Conservation (phyloP, 345 rosid genomes). For the Brassica rapa region DNA sequence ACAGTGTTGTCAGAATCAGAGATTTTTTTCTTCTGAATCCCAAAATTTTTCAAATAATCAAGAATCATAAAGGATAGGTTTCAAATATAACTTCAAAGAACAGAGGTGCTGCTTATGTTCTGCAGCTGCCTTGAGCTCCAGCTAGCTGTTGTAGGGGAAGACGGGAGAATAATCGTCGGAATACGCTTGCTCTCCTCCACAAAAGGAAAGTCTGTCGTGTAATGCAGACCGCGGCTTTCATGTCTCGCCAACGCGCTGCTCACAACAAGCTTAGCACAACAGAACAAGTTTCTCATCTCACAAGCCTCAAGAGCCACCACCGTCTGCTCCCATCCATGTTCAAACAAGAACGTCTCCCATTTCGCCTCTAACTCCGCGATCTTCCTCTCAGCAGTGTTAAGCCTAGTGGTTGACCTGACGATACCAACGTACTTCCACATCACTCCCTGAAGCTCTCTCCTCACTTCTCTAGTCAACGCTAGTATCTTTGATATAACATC, state of each 20-base stretch:
- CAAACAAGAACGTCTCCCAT: slow-evolving; percentile 81
- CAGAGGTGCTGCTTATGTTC: slow-evolving; percentile 35
- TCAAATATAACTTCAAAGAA: slow-evolving; percentile 22
- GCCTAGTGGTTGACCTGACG: slow-evolving; percentile 76
- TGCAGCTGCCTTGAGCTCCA: slow-evolving; percentile 92
- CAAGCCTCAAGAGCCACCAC: slow-evolving; percentile 87
- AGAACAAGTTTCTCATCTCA: slow-evolving; percentile 93
- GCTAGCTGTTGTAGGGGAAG: slow-evolving; percentile 53
- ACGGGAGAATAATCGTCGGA: slow-evolving; percentile 82
- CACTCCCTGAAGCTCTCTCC: slow-evolving; percentile 76
- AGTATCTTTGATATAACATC: slow-evolving; percentile 48
- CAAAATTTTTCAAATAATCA: neutral
- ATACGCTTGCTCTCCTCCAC: slow-evolving; percentile 87
- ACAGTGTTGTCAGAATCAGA: neutral
- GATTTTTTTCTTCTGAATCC: neutral
- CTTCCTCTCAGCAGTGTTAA: slow-evolving; percentile 56
- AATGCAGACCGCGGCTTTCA: slow-evolving; percentile 96
- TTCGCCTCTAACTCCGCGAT: slow-evolving; percentile 64
- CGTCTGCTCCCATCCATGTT: slow-evolving; percentile 84
- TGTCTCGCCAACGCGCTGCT: slow-evolving; percentile 91
- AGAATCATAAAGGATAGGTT: neutral
- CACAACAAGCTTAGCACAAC: slow-evolving; percentile 88
- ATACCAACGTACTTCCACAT: slow-evolving; percentile 96
- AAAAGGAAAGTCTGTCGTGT: slow-evolving; percentile 78
- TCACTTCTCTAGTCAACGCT: slow-evolving; percentile 56